Evolutionary conservation across 148 eudicot species (phyloP).

Genomic region (Heliamphora exappendiculata): DNA sequence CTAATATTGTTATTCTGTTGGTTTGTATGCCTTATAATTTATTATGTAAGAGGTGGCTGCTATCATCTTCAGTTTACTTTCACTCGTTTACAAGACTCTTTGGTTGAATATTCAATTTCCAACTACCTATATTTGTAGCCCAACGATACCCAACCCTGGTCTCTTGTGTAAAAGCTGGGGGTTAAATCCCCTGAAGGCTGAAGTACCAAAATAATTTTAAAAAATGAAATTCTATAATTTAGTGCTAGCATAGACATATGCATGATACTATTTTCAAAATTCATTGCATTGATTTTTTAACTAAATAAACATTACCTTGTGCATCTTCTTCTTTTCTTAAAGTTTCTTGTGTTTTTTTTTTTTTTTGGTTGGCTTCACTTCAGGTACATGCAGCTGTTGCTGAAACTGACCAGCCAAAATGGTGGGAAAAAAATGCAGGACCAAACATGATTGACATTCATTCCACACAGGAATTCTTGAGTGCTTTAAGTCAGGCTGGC

Average conservation of each 20-base stretch:
- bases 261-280: not conserved
- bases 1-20: not conserved
- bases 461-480: slow-evolving; percentile 79
- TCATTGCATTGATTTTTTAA: not conserved
- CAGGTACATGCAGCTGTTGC: slow-evolving; percentile 77
- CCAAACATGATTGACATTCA: slow-evolving; percentile 97
- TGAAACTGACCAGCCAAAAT: slow-evolving; percentile 87
- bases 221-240: not conserved
- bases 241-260: not conserved
- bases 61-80: slow-evolving; percentile 3
- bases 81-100: not conserved
- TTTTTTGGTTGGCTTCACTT: slow-evolving; percentile 6
- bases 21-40: not conserved
- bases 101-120: not conserved
- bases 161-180: not conserved
- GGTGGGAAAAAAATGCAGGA: slow-evolving; percentile 98
- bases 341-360: not conserved
- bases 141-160: not conserved
- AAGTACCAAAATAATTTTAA: not conserved
- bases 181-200: not conserved
- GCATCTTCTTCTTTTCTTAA: not conserved
- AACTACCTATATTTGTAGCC: not conserved
- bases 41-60: not conserved
- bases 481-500: slow-evolving; percentile 80
- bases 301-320: not conserved